These are phyloP conservation scores for Ceratocystis harringtonii DNA, from an alignment of 2,329 filamentous ascomycete genomes.

Conservation along the genomic window DNA sequence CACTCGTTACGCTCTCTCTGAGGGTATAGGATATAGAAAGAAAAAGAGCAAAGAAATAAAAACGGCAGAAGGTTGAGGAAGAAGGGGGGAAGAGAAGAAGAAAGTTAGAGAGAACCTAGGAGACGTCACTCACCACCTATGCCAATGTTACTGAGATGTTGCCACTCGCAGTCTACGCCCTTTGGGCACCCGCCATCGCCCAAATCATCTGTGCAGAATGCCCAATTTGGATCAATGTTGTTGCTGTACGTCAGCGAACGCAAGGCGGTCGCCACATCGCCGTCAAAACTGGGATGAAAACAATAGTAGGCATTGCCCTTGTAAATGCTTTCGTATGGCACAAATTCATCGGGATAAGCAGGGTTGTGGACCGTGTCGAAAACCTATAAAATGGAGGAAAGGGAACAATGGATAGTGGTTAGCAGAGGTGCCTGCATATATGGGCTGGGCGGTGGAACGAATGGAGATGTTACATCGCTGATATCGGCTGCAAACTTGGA, in stretches of 20 bases:
- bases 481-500: constrained; percentile 7
- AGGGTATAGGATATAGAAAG: not conserved
- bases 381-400: not conserved
- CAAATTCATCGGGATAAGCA: constrained; percentile 20
- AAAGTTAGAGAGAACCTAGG: constrained; percentile 6
- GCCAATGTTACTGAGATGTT: constrained; percentile 66
- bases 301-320: constrained; percentile 74
- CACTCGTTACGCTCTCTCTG: constrained; percentile 4
- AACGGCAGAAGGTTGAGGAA: not conserved
- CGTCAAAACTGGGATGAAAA: constrained; percentile 64
- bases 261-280: constrained; percentile 58
- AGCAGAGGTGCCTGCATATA: not conserved
- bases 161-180: constrained; percentile 53
- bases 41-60: not conserved
- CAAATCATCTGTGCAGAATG: constrained; percentile 64
- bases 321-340: constrained; percentile 70
- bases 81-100: not conserved
- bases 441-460: not conserved
- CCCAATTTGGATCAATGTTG: constrained; percentile 60
- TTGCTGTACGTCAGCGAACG: constrained; percentile 89
- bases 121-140: constrained; percentile 53
- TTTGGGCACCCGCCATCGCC: constrained; percentile 51
- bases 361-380: constrained; percentile 12
- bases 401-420: not conserved
- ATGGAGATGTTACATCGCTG: constrained; percentile 10